Evolutionary conservation across 2,329 filamentous ascomycete species (phyloP).

Genomic region (Talaromyces sp.): DNA sequence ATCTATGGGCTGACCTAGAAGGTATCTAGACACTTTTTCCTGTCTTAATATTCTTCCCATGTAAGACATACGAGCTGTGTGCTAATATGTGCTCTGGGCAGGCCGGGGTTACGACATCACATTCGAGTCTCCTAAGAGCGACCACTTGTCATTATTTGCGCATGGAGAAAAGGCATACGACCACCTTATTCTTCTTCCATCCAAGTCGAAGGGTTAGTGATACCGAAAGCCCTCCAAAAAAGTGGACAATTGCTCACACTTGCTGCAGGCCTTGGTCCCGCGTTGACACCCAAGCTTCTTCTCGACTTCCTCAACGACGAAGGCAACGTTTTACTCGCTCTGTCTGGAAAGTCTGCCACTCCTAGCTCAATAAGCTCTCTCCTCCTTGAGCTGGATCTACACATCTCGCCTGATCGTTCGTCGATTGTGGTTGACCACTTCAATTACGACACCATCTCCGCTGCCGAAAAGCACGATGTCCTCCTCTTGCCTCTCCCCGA

Average conservation of each 20-base stretch:
- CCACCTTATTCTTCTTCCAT: slow-evolving; percentile 83
- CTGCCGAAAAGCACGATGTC: slow-evolving; percentile 81
- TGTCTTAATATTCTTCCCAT: neutral
- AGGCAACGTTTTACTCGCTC: slow-evolving; percentile 84
- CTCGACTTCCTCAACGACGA: slow-evolving; percentile 87
- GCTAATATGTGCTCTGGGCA: slow-evolving; percentile 39
- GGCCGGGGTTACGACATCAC: slow-evolving; percentile 77
- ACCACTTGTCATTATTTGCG: slow-evolving; percentile 72
- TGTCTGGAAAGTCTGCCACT: slow-evolving; percentile 67
- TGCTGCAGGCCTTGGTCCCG: slow-evolving; percentile 72
- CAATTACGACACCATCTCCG: slow-evolving; percentile 75
- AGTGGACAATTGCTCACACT: slow-evolving; percentile 23
- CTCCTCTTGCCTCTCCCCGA: slow-evolving; percentile 70
- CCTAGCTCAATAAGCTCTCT: slow-evolving; percentile 72
- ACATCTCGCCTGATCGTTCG: slow-evolving; percentile 79
- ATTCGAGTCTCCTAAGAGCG: slow-evolving; percentile 79
- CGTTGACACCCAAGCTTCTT: slow-evolving; percentile 77
- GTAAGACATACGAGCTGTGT: neutral
- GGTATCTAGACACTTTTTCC: slow-evolving; percentile 29
- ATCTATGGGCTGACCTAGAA: slow-evolving; percentile 58
- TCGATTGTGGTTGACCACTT: slow-evolving; percentile 92
- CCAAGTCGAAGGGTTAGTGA: slow-evolving; percentile 74
- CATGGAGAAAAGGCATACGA: slow-evolving; percentile 87
- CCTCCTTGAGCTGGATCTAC: slow-evolving; percentile 83
- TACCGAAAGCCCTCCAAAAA: neutral